Percentiles rank a stretch among this genome's conserved stretches.
Evolutionary conservation across 2,329 filamentous ascomycete species (phyloP).

Genomic region (Epichloe bromicola): DNA sequence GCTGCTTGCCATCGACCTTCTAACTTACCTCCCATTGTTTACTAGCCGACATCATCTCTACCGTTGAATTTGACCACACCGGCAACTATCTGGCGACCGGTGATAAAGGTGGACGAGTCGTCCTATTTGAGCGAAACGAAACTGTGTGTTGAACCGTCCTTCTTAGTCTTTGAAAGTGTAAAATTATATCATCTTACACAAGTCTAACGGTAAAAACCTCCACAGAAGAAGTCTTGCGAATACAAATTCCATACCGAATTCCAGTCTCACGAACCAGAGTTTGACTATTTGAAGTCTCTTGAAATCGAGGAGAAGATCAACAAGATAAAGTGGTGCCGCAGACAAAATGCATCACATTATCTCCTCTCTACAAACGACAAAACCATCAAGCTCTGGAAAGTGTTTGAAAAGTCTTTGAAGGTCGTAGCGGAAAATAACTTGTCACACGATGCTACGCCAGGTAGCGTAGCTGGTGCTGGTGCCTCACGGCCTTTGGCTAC

Average conservation of each 20-base stretch:
- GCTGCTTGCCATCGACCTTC: conserved; percentile 6
- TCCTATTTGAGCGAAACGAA: conserved; percentile 86
- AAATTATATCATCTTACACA: conserved; percentile 6
- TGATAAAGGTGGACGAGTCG: conserved; percentile 76
- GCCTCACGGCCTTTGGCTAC: conserved; percentile 55
- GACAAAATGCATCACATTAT: conserved; percentile 97
- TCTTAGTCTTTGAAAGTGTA: background rate
- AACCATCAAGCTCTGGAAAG: conserved; percentile 99
- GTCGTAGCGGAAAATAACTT: conserved; percentile 98
- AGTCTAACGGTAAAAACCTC: background rate
- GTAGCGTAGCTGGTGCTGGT: conserved; percentile 58
- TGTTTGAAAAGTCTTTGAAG: conserved; percentile 98
- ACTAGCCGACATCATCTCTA: conserved; percentile 79
- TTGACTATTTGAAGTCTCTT: conserved; percentile 97
- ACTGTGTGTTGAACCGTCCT: conserved; percentile 47
- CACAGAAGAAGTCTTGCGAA: conserved; percentile 99
- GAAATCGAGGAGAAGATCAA: conserved; percentile 99
- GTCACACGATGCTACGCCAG: conserved; percentile 81
- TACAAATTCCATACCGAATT: conserved; percentile 99
- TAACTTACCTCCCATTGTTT: conserved; percentile 11
- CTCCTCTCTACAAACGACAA: conserved; percentile 98
- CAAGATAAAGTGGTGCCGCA: conserved; percentile 99
- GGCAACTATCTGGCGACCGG: conserved; percentile 84
- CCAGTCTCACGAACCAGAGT: conserved; percentile 97
- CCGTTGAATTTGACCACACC: conserved; percentile 81